phyloP scores from a whole-genome alignment of 1,284 basidiomycete genomes.

The Heterobasidion irregulare region DNA sequence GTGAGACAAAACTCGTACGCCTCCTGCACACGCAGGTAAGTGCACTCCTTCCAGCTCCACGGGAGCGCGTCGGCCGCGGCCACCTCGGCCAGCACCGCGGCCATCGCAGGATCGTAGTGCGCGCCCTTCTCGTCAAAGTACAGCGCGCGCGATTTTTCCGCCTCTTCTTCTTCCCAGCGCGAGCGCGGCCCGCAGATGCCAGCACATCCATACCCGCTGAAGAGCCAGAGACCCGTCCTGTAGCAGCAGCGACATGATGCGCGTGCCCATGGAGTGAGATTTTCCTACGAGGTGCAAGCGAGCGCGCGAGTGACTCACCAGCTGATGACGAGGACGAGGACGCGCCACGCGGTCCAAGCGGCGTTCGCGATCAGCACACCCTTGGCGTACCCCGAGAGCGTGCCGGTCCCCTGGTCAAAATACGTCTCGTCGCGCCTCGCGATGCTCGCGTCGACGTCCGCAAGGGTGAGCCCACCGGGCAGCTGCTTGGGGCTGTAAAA shows the following conservation, averaged over 20 bases:
- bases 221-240: conserved; percentile 68
- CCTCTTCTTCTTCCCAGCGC: conserved; percentile 73
- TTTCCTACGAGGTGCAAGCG: neutral
- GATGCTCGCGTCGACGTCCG: conserved; percentile 32
- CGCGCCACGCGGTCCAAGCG: conserved; percentile 66
- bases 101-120: no score
- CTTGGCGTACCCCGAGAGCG: conserved; percentile 63
- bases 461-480: conserved; percentile 36
- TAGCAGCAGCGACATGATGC: neutral
- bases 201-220: conserved; percentile 65
- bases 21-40: conserved; percentile 64
- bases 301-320: conserved; percentile 37
- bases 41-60: conserved; percentile 72
- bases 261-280: neutral
- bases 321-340: conserved; percentile 53
- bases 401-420: conserved; percentile 54
- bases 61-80: conserved; percentile 46
- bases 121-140: conserved; percentile 35
- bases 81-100: conserved; percentile 10
- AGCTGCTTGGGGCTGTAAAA: conserved; percentile 41
- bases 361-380: conserved; percentile 72
- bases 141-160: conserved; percentile 46
- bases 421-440: conserved; percentile 58
- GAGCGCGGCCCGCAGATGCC: conserved; percentile 76
- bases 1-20: conserved; percentile 76